phyloP scores from a whole-genome alignment of 164 flowering plant species.

The Chimonanthus salicifolius region DNA sequence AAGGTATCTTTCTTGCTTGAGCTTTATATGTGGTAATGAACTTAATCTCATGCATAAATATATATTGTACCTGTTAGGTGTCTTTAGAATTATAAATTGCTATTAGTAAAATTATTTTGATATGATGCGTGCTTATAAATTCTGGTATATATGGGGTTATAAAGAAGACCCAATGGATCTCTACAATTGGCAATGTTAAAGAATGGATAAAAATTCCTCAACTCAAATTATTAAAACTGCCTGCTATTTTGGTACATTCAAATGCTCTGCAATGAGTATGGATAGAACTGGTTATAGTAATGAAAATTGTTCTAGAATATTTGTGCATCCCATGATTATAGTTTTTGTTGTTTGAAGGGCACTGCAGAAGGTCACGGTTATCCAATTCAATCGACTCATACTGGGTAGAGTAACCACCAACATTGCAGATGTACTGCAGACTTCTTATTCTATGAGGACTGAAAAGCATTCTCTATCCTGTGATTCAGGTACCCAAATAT shows the following conservation, averaged over 20 bases:
- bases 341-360: constrained; percentile 26
- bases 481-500: constrained; percentile 33
- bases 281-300: not conserved
- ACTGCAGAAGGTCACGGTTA: constrained; percentile 29
- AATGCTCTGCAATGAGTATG: no score
- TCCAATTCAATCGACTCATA: constrained; percentile 37
- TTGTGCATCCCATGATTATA: not conserved
- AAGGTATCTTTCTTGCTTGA: constrained; percentile 31
- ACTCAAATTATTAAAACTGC: not conserved
- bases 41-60: no score
- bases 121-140: not conserved
- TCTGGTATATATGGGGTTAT: no score
- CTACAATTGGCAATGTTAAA: not conserved
- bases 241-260: not conserved
- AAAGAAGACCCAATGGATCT: not conserved
- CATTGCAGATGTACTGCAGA: not conserved
- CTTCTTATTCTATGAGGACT: constrained; percentile 5
- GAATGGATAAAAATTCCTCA: not conserved
- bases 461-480: not conserved
- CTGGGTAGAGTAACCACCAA: constrained; percentile 29
- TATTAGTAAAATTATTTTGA: not conserved
- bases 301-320: not conserved
- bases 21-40: not conserved
- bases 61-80: not conserved
- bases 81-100: not conserved